Conservation (phyloP, 2,329 filamentous ascomycete species). For the Paraconiothyrium brasiliense region DNA sequence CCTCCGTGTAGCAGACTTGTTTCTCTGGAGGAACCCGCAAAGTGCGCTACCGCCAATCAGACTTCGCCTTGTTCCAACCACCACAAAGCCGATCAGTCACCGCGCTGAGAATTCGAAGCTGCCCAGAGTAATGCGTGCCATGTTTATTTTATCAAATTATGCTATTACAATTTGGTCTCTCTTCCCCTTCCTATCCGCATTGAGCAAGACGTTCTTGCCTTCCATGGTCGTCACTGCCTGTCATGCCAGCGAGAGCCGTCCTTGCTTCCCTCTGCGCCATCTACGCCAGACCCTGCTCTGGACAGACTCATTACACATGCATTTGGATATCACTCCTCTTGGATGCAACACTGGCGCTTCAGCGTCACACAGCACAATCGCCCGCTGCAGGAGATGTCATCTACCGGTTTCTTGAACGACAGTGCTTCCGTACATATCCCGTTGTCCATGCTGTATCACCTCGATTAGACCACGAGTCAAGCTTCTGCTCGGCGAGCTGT, state of each 20-base stretch:
- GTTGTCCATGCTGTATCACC: slow-evolving; percentile 40
- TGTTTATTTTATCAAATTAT: background rate
- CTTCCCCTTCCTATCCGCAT: background rate
- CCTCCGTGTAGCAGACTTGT: slow-evolving; percentile 3
- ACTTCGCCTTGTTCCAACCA: background rate
- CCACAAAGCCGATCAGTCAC: background rate
- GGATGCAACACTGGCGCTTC: slow-evolving; percentile 20
- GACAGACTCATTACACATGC: slow-evolving; percentile 10
- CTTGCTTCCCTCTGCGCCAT: slow-evolving; percentile 16
- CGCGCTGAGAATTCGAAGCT: background rate
- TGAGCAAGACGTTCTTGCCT: slow-evolving; percentile 2
- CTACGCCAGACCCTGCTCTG: slow-evolving; percentile 10
- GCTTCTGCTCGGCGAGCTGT: slow-evolving; percentile 22
- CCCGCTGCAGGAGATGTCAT: slow-evolving; percentile 19
- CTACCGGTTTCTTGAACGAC: slow-evolving; percentile 25
- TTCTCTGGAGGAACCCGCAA: background rate
- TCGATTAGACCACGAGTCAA: slow-evolving; percentile 18
- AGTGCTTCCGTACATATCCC: slow-evolving; percentile 26
- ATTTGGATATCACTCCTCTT: slow-evolving; percentile 23
- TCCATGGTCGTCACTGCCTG: slow-evolving; percentile 11
- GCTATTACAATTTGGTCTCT: background rate
- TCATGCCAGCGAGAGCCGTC: slow-evolving; percentile 9
- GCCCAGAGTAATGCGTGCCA: background rate
- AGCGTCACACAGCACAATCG: slow-evolving; percentile 37
- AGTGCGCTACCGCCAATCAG: slow-evolving; percentile 9